Evolutionary conservation across 768 basidiomycete genomes (phyloP), one percentile per base, ranked within the genome.

Genomic region (Amanita pseudoporphyria): DNA sequence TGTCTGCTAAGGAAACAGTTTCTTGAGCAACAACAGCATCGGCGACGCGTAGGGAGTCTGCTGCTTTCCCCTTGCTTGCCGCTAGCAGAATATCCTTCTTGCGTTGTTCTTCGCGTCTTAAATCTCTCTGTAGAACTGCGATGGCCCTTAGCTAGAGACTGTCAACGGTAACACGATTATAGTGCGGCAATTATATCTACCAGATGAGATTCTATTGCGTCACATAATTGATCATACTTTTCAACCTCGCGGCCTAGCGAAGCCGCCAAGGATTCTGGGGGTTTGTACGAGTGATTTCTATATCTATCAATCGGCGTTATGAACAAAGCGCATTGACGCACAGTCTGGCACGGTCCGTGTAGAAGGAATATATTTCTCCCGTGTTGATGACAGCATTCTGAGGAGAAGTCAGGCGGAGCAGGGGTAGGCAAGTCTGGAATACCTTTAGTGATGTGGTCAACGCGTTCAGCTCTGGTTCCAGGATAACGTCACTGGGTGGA

Each of bases 161-260:
- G 6, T 50, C 49, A 50, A 13, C 6, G 12, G 28, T 12, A n/a
- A n/a, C 12, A 51, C n/a, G 16, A 19, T 10, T 33, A 36, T 37
- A 18, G 39, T 44, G 36, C 33, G 22, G 21, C 28, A 41, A 28
- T 33, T 37, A 43, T 30, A 65, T 80, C 62, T 62, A 80, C 87
- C 55, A 91, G 57, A 46, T 80, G 78, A 35, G 79, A 74, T 61
- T 90, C 88, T 44, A 91, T 78, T 1, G 79, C 69, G 59, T 91
- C 88, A 57, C 85, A 87, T 4, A 88, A 54, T 56, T 87, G 84
- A 58, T 90, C 86, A 56, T 84, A 90, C 58, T 77, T 82, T 60
- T 89, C 85, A 3, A 88, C 68, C 58, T 87, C 85, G 32, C 77
- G 77, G 13, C 86, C 82, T 30, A 91, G 70, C 14, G 82, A 72